A percentile compares a stretch with the other conserved stretches of the same genome.
Evolutionary conservation across 2,329 filamentous ascomycete genomes (phyloP).

Genomic region (Emericellopsis cladophorae): DNA sequence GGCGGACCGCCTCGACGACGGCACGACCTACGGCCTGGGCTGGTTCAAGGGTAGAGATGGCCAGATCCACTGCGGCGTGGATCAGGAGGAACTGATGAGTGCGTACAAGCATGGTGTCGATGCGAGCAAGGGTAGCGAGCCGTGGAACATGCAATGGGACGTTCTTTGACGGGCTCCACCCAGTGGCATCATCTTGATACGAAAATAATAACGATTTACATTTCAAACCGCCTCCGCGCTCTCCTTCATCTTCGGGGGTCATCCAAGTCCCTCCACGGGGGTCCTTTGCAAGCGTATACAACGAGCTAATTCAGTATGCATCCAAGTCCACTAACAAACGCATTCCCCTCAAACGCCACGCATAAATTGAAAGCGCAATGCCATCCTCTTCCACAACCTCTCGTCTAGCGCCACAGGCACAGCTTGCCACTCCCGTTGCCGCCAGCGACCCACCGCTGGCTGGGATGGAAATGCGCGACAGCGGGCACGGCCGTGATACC

Average conservation of each 20-base stretch:
- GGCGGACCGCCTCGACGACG: slow-evolving; percentile 42
- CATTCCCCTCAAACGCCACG: too few relatives aligned
- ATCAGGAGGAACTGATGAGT: slow-evolving; percentile 58
- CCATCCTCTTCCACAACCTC: neutral
- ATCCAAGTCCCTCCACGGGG: too few relatives aligned
- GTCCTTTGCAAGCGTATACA: too few relatives aligned
- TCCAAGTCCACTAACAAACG: too few relatives aligned
- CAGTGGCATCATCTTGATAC: too few relatives aligned
- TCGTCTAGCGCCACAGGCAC: slow-evolving; percentile 58
- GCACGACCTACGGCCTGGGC: slow-evolving; percentile 60
- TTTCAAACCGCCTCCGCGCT: too few relatives aligned
- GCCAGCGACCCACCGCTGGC: slow-evolving; percentile 80
- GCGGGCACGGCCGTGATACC: slow-evolving; percentile 91
- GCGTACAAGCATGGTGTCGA: slow-evolving; percentile 52
- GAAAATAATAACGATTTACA: too few relatives aligned
- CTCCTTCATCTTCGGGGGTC: too few relatives aligned
- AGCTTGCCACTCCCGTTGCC: slow-evolving; percentile 88
- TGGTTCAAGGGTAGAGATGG: slow-evolving; percentile 68
- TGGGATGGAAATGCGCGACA: slow-evolving; percentile 82
- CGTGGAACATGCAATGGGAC: slow-evolving; percentile 34
- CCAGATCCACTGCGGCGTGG: slow-evolving; percentile 62
- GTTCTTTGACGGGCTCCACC: slow-evolving; percentile 1
- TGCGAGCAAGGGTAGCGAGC: slow-evolving; percentile 33
- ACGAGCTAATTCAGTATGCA: too few relatives aligned
- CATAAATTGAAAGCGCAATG: too few relatives aligned